Evolutionary conservation across 2,329 filamentous ascomycete genomes (phyloP).

Genomic region (Aspergillus fischeri): DNA sequence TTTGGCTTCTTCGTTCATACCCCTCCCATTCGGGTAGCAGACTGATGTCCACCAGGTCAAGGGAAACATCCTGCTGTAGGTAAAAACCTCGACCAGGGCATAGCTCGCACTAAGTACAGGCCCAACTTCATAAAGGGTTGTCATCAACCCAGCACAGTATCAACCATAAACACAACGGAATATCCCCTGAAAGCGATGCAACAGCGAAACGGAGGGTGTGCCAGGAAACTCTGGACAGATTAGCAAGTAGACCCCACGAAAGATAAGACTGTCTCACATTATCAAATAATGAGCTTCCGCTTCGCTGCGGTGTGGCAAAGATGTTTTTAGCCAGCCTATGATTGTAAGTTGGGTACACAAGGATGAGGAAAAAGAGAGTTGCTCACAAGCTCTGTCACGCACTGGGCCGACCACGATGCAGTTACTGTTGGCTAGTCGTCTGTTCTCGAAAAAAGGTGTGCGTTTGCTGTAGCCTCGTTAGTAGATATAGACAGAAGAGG

Average conservation of each 20-base stretch:
- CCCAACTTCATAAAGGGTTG: not conserved
- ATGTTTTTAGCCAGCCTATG: constrained; percentile 7
- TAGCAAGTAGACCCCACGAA: not conserved
- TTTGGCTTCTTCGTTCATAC: not conserved
- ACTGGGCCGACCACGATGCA: constrained; percentile 15
- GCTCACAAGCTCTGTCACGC: constrained; percentile 14
- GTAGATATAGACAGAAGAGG: no score
- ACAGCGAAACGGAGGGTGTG: not conserved
- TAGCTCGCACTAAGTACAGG: not conserved
- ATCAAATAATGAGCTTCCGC: not conserved
- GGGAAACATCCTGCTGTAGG: constrained; percentile 13
- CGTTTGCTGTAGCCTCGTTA: no score
- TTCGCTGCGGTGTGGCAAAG: constrained; percentile 6
- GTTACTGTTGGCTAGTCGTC: no score
- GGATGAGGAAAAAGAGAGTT: not conserved
- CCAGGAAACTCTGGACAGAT: not conserved
- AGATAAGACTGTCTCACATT: not conserved
- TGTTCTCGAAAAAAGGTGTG: no score
- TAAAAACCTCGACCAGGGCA: constrained; percentile 18
- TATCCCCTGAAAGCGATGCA: not conserved
- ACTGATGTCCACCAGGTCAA: constrained; percentile 5
- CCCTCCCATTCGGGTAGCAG: constrained; percentile 15
- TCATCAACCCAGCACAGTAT: not conserved
- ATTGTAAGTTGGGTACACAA: not conserved
- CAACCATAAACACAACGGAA: not conserved